Conservation (phyloP, 2,329 filamentous ascomycete genomes). For the Paradendryphiella salina region DNA sequence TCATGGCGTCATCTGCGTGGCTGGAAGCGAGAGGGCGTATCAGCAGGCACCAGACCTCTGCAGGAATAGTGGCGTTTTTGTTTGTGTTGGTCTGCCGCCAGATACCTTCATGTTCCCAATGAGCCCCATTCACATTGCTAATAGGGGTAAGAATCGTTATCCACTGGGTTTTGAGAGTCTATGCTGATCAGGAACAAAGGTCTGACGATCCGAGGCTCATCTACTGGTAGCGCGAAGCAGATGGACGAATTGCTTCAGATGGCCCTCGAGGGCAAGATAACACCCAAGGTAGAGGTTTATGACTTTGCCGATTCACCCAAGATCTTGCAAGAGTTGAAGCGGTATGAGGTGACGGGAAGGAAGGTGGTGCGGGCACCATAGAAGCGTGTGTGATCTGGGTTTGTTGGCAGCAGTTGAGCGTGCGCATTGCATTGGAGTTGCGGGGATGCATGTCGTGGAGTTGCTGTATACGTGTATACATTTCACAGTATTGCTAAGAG, state of each 20-base stretch:
- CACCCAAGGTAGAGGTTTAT: constrained; percentile 44
- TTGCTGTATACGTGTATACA: neutral
- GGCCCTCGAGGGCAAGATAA: constrained; percentile 50
- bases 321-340: constrained; percentile 41
- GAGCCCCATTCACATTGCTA: constrained; percentile 53
- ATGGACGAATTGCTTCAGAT: constrained; percentile 53
- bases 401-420: neutral
- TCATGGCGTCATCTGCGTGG: constrained; percentile 53
- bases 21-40: constrained; percentile 53
- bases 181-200: constrained; percentile 26
- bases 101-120: constrained; percentile 51
- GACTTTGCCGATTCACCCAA: constrained; percentile 43
- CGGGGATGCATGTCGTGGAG: neutral
- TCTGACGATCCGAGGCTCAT: constrained; percentile 53
- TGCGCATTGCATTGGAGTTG: constrained; percentile 1
- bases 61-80: constrained; percentile 53
- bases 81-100: constrained; percentile 54
- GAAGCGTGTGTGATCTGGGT: neutral
- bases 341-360: constrained; percentile 43
- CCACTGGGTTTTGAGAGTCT: neutral
- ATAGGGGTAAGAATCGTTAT: constrained; percentile 41
- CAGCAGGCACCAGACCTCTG: constrained; percentile 50
- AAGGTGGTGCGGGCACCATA: constrained; percentile 43
- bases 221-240: constrained; percentile 51
- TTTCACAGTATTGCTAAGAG: neutral